phyloP scores from a whole-genome alignment of 2,329 filamentous ascomycete genomes.

The Colletotrichum eleusines region DNA sequence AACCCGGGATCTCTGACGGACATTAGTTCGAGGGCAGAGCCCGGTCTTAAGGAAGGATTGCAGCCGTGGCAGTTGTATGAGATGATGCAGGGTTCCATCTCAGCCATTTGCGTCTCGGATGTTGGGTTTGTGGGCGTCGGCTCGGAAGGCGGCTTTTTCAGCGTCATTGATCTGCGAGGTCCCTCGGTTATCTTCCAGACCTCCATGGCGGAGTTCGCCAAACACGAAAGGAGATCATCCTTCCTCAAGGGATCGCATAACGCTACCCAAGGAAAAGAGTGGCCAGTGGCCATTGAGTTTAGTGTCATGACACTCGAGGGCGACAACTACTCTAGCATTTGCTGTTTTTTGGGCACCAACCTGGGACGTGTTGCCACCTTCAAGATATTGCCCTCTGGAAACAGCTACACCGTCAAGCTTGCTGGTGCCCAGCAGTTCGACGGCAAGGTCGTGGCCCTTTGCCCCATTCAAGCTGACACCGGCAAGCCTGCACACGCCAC shows the following conservation, averaged over 20 bases:
- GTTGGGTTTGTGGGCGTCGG: slow-evolving; percentile 92
- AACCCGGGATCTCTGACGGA: slow-evolving; percentile 79
- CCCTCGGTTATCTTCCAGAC: slow-evolving; percentile 85
- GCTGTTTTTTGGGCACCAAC: slow-evolving; percentile 91
- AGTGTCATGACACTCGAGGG: slow-evolving; percentile 92
- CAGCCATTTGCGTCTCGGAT: slow-evolving; percentile 85
- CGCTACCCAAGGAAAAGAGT: slow-evolving; percentile 70
- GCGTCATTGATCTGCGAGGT: slow-evolving; percentile 88
- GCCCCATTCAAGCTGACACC: slow-evolving; percentile 82
- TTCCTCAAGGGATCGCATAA: slow-evolving; percentile 71
- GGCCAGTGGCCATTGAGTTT: slow-evolving; percentile 87
- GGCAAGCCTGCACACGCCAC: slow-evolving; percentile 83
- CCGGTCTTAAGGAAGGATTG: slow-evolving; percentile 80
- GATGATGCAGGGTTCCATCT: slow-evolving; percentile 85
- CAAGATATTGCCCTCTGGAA: slow-evolving; percentile 84
- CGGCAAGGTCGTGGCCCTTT: slow-evolving; percentile 79
- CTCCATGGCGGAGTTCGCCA: slow-evolving; percentile 78
- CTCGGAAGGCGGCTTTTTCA: slow-evolving; percentile 84
- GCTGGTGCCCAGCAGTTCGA: slow-evolving; percentile 77
- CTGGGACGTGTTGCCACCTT: slow-evolving; percentile 87
- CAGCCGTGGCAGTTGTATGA: slow-evolving; percentile 85
- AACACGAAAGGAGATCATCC: slow-evolving; percentile 80
- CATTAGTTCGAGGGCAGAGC: slow-evolving; percentile 79
- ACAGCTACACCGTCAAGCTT: slow-evolving; percentile 78
- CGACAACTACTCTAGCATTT: slow-evolving; percentile 96